Conservation (phyloP, 768 basidiomycete species). For the Tephrocybe sp. region DNA sequence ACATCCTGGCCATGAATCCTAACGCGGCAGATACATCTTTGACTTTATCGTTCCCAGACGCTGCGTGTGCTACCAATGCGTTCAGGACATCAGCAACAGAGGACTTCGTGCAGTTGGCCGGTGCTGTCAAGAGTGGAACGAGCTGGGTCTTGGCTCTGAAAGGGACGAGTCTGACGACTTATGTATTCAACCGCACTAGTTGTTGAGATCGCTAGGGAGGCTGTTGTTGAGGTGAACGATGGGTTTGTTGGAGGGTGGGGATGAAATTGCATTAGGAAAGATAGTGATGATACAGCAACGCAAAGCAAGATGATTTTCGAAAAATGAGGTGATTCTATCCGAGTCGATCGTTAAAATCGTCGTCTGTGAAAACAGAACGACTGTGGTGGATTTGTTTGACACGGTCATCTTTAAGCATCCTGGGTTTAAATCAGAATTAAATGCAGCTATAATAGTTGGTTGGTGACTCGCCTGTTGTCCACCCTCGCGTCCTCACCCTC, state of each 20-base stretch:
- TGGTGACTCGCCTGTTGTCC: slow-evolving; percentile 68
- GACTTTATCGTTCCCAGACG: slow-evolving; percentile 32
- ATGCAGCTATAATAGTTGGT: neutral
- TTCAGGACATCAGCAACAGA: slow-evolving; percentile 32
- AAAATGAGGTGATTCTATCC: slow-evolving; percentile 8
- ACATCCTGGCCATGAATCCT: slow-evolving; percentile 35
- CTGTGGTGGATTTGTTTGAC: slow-evolving; percentile 45
- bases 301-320: slow-evolving; percentile 1
- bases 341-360: slow-evolving; percentile 18
- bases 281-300: slow-evolving; percentile 4
- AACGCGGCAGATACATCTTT: slow-evolving; percentile 25
- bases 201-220: slow-evolving; percentile 17
- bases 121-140: slow-evolving; percentile 22
- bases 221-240: neutral
- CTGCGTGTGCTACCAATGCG: slow-evolving; percentile 25
- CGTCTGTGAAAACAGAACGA: slow-evolving; percentile 32
- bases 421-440: slow-evolving; percentile 25
- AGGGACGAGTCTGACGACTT: slow-evolving; percentile 34
- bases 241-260: neutral
- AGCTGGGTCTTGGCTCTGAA: slow-evolving; percentile 29
- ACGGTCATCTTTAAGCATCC: slow-evolving; percentile 90
- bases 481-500: slow-evolving; percentile 91
- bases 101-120: slow-evolving; percentile 30
- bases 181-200: slow-evolving; percentile 26
- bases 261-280: neutral